Conservation (phyloP, 139 green algal species). For the Tetradesmus lagerheimii region DNA sequence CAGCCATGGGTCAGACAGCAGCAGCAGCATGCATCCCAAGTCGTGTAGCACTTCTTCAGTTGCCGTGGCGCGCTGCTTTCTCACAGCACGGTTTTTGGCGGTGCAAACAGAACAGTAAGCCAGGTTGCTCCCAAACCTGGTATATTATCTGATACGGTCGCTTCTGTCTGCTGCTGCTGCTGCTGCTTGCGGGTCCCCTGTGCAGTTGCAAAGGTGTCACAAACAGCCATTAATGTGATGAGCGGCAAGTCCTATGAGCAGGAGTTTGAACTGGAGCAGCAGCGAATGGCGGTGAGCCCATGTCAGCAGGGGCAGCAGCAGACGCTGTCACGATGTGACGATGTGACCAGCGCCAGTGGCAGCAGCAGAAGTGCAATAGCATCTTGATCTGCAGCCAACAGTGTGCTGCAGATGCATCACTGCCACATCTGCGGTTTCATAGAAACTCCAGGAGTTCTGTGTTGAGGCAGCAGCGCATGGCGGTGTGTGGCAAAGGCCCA, state of each 20-base stretch:
- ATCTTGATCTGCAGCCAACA: background rate
- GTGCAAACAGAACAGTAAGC: too few relatives aligned
- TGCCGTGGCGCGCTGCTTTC: too few relatives aligned
- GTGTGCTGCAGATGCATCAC: too few relatives aligned
- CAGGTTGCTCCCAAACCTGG: too few relatives aligned
- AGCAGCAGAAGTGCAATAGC: background rate
- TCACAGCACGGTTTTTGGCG: too few relatives aligned
- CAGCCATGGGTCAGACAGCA: too few relatives aligned
- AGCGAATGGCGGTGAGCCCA: slow-evolving; percentile 49
- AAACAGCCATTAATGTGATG: slow-evolving; percentile 44
- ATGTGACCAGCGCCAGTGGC: too few relatives aligned
- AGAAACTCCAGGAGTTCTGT: slow-evolving; percentile 53
- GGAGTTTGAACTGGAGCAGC: slow-evolving; percentile 55
- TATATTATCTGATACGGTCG: too few relatives aligned
- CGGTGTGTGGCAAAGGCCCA: slow-evolving; percentile 11
- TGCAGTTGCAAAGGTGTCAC: slow-evolving; percentile 27
- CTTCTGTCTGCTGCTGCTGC: background rate
- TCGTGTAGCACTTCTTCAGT: too few relatives aligned
- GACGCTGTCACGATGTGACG: too few relatives aligned
- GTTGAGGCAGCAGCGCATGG: slow-evolving; percentile 44
- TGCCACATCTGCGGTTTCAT: too few relatives aligned
- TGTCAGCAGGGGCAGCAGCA: background rate
- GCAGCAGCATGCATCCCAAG: too few relatives aligned
- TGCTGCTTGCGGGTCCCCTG: background rate
- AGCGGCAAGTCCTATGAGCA: slow-evolving; percentile 55